Percentiles rank a stretch among this genome's conserved stretches.
These are phyloP conservation scores for Leptomonas pyrrhocoris DNA, from an alignment of 208 protist genomes.

Conservation along the genomic window DNA sequence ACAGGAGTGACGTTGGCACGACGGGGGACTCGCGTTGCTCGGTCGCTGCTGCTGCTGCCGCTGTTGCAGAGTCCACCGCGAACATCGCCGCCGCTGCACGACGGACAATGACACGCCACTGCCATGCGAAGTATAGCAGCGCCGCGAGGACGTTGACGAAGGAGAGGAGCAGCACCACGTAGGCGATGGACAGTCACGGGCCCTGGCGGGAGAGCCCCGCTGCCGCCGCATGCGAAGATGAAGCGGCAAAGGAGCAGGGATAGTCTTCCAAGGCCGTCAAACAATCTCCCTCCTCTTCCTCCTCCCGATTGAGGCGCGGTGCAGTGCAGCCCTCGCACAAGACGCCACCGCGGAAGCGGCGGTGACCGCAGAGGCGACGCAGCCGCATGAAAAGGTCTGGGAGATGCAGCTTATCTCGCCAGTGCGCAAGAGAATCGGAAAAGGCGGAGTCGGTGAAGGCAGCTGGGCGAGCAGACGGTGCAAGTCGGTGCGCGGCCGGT, in stretches of 20 bases:
- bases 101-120: slow-evolving; percentile 19
- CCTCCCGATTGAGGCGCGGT: neutral
- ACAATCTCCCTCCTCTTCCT: no score
- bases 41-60: neutral
- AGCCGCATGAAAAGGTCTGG: slow-evolving; percentile 18
- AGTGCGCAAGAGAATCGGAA: neutral
- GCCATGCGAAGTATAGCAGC: slow-evolving; percentile 26
- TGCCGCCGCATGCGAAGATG: no score
- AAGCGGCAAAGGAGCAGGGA: no score
- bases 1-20: neutral
- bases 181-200: neutral
- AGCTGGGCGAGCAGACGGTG: neutral
- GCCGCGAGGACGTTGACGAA: slow-evolving; percentile 7
- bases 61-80: slow-evolving; percentile 9
- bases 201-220: neutral
- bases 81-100: slow-evolving; percentile 23
- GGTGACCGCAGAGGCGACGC: neutral
- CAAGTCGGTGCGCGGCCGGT: neutral
- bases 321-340: neutral
- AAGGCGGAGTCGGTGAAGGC: neutral
- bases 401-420: neutral
- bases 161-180: slow-evolving; percentile 14
- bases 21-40: neutral
- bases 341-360: neutral
- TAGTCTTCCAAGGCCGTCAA: no score